Conservation (phyloP, 1,139 yeast genomes). For the Suhomyces ambrosiae region DNA sequence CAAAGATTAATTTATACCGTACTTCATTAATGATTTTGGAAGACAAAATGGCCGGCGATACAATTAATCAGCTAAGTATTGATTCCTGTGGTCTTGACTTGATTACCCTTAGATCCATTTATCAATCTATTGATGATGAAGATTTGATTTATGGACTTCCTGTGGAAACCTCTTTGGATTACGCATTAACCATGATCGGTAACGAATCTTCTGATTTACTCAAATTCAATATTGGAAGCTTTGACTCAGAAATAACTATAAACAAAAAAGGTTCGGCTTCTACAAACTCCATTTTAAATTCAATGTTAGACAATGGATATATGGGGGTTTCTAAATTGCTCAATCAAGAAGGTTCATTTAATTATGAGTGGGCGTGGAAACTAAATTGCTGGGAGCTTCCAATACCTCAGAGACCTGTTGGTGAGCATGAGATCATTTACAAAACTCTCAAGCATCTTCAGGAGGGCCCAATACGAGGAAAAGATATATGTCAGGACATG, state of each 20-base stretch:
- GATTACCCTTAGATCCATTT: slow-evolving; percentile 30
- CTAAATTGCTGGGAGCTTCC: slow-evolving; percentile 73
- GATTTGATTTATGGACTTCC: slow-evolving; percentile 70
- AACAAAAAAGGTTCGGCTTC: slow-evolving; percentile 8
- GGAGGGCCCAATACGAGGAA: no score
- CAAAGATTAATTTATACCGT: slow-evolving; percentile 36
- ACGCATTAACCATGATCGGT: slow-evolving; percentile 48
- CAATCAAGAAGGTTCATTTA: slow-evolving; percentile 9
- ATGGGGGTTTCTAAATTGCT: slow-evolving; percentile 49
- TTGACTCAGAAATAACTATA: slow-evolving; percentile 47
- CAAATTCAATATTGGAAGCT: slow-evolving; percentile 56
- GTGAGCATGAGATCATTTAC: slow-evolving; percentile 49
- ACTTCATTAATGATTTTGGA: slow-evolving; percentile 61
- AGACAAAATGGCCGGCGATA: slow-evolving; percentile 31
- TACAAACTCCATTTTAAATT: slow-evolving; percentile 14
- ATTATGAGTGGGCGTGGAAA: slow-evolving; percentile 67
- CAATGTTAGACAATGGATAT: slow-evolving; percentile 50
- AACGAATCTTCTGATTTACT: slow-evolving; percentile 44
- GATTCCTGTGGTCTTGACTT: neutral
- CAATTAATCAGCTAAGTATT: neutral
- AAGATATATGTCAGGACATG: slow-evolving; percentile 21
- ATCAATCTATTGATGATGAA: slow-evolving; percentile 54
- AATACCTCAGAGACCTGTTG: slow-evolving; percentile 26
- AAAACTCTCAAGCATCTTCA: slow-evolving; percentile 46
- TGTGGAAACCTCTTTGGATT: slow-evolving; percentile 51